These are phyloP conservation scores for Lasiodiplodia gonubiensis DNA, from an alignment of 2,329 filamentous ascomycete species.

Conservation along the genomic window DNA sequence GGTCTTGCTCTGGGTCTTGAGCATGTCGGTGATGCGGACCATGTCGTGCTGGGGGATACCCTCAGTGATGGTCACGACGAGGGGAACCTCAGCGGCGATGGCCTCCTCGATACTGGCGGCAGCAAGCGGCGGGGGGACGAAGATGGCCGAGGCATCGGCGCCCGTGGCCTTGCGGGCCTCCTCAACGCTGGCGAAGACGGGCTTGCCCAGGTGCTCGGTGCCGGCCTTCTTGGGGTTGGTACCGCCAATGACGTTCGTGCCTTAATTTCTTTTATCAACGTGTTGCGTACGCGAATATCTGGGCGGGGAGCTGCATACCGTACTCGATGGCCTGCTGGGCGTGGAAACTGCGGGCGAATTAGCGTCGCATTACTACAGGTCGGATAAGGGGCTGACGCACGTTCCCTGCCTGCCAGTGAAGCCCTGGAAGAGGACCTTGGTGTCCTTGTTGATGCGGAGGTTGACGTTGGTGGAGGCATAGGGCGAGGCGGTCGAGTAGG, in stretches of 20 bases:
- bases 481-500: constrained; percentile 73
- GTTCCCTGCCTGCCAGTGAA: constrained; percentile 98
- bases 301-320: constrained; percentile 62
- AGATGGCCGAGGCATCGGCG: constrained; percentile 90
- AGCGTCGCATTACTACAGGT: constrained; percentile 27
- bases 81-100: constrained; percentile 86
- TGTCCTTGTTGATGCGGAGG: constrained; percentile 89
- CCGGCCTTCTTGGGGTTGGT: constrained; percentile 99
- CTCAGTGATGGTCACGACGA: constrained; percentile 92
- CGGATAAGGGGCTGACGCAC: constrained; percentile 40
- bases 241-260: constrained; percentile 96
- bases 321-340: constrained; percentile 98
- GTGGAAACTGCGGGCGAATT: constrained; percentile 74
- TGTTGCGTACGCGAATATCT: constrained; percentile 6
- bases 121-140: constrained; percentile 92
- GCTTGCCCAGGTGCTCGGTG: constrained; percentile 82
- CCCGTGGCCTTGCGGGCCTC: constrained; percentile 91
- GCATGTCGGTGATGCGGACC: constrained; percentile 97
- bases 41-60: constrained; percentile 99
- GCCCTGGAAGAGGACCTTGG: constrained; percentile 95
- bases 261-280: constrained; percentile 52
- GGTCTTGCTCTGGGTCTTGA: constrained; percentile 97
- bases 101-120: constrained; percentile 97
- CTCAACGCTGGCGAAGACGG: constrained; percentile 87
- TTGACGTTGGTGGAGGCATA: constrained; percentile 61